A percentile compares a stretch with the other conserved stretches of the same genome.
phyloP scores from a whole-genome alignment of 768 basidiomycete species.

The Xerocomellus chrysenteron region DNA sequence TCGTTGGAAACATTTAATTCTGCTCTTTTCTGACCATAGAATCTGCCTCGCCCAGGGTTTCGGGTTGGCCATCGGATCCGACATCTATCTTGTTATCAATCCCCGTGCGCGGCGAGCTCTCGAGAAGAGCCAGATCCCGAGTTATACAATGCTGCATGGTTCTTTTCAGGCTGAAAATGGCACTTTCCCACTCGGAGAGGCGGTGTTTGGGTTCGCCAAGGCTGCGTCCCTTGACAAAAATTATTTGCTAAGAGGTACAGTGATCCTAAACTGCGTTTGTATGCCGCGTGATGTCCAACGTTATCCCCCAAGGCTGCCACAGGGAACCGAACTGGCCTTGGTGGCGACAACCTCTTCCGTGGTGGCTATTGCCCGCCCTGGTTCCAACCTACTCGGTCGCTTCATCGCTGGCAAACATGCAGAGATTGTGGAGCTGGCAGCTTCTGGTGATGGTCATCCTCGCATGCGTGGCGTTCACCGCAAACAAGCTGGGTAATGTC shows the following conservation, averaged over 20 bases:
- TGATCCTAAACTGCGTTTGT: not conserved
- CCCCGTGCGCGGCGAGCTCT: slow-evolving; percentile 46
- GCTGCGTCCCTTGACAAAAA: slow-evolving; percentile 32
- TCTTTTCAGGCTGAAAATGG: slow-evolving; percentile 51
- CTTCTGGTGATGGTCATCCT: slow-evolving; percentile 81
- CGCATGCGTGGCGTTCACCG: slow-evolving; percentile 71
- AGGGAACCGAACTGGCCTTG: slow-evolving; percentile 74
- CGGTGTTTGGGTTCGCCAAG: slow-evolving; percentile 47
- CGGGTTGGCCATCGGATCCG: slow-evolving; percentile 80
- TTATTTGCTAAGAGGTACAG: slow-evolving; percentile 31
- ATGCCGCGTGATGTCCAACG: slow-evolving; percentile 28
- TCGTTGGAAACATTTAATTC: not conserved
- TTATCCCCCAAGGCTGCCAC: slow-evolving; percentile 59
- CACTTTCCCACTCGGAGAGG: slow-evolving; percentile 40
- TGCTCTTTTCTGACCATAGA: slow-evolving; percentile 1
- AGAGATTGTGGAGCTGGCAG: slow-evolving; percentile 67
- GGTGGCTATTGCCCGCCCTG: slow-evolving; percentile 76
- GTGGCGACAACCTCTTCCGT: slow-evolving; percentile 75
- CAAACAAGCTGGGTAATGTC: slow-evolving; percentile 61
- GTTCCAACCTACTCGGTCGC: slow-evolving; percentile 76
- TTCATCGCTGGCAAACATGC: slow-evolving; percentile 75
- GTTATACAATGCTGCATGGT: slow-evolving; percentile 53
- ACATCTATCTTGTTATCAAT: slow-evolving; percentile 73
- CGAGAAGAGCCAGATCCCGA: slow-evolving; percentile 32
- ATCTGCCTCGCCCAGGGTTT: slow-evolving; percentile 55